These are phyloP conservation scores for Lasiodiplodia hormozganensis DNA, from an alignment of 2,329 filamentous ascomycete species.

Conservation along the genomic window DNA sequence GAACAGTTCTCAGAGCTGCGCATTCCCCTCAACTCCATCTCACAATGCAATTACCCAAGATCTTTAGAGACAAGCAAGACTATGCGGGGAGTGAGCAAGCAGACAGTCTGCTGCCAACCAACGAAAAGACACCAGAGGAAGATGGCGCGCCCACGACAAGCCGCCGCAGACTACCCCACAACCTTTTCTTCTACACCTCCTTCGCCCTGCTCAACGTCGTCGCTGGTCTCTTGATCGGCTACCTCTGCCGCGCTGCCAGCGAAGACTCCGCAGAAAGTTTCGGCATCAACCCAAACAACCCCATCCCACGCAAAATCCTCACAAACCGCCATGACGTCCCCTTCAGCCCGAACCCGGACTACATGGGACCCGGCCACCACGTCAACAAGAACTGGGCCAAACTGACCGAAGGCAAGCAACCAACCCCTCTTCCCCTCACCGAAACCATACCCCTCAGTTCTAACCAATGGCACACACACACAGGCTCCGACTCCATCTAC, in stretches of 20 bases:
- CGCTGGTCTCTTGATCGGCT: neutral
- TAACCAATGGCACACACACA: no score
- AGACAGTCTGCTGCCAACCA: neutral
- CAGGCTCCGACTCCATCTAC: conserved; percentile 1
- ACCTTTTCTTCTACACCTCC: conserved; percentile 2
- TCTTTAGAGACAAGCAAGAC: neutral
- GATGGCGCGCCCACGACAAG: no score
- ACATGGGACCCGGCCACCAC: neutral
- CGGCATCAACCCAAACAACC: conserved; percentile 2
- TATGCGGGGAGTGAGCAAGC: neutral
- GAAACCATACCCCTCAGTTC: neutral
- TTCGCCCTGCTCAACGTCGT: neutral
- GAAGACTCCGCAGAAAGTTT: neutral
- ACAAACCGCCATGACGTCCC: conserved; percentile 7
- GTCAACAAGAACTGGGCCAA: conserved; percentile 12
- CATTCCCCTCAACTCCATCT: neutral
- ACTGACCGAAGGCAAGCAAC: neutral
- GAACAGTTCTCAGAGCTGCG: neutral
- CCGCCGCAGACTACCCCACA: neutral
- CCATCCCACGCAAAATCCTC: neutral
- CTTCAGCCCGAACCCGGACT: neutral
- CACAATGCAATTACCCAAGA: neutral
- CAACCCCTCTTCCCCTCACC: neutral
- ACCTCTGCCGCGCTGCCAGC: neutral
- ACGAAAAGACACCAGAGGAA: neutral